Conservation (phyloP, 257 asterid species). For the Solanum tacnaense region DNA sequence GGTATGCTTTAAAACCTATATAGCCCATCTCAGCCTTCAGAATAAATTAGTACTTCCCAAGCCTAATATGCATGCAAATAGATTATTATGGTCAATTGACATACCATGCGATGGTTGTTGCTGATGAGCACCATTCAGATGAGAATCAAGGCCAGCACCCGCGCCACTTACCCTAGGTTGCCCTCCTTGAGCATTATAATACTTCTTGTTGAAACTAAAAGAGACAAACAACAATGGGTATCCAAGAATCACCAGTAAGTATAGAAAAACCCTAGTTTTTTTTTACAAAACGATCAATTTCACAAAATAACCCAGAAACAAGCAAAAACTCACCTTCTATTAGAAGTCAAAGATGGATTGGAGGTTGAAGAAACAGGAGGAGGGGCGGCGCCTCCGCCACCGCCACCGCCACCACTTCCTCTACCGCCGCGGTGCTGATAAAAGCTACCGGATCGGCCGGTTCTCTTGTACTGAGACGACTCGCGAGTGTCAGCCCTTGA, state of each 20-base stretch:
- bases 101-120: slow-evolving; percentile 32
- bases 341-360: slow-evolving; percentile 11
- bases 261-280: slow-evolving; percentile 6
- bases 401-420: slow-evolving; percentile 22
- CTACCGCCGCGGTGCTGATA: slow-evolving; percentile 21
- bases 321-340: slow-evolving; percentile 14
- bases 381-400: slow-evolving; percentile 18
- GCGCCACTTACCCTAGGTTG: slow-evolving; percentile 22
- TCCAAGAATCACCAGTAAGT: not conserved
- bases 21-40: not conserved
- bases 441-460: slow-evolving; percentile 20
- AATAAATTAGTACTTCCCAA: not conserved
- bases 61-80: not conserved
- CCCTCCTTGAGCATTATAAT: slow-evolving; percentile 48
- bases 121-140: slow-evolving; percentile 54
- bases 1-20: not conserved
- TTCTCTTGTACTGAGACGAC: slow-evolving; percentile 21
- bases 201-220: slow-evolving; percentile 39
- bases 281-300: not conserved
- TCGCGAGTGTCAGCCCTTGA: slow-evolving; percentile 31
- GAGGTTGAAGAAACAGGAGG: slow-evolving; percentile 7
- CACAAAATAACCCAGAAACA: not conserved
- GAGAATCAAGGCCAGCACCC: slow-evolving; percentile 25
- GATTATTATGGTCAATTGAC: not conserved
- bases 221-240: not conserved